These are phyloP conservation scores for Trypanosoma boissoni DNA, from an alignment of 208 protist genomes.

Conservation along the genomic window DNA sequence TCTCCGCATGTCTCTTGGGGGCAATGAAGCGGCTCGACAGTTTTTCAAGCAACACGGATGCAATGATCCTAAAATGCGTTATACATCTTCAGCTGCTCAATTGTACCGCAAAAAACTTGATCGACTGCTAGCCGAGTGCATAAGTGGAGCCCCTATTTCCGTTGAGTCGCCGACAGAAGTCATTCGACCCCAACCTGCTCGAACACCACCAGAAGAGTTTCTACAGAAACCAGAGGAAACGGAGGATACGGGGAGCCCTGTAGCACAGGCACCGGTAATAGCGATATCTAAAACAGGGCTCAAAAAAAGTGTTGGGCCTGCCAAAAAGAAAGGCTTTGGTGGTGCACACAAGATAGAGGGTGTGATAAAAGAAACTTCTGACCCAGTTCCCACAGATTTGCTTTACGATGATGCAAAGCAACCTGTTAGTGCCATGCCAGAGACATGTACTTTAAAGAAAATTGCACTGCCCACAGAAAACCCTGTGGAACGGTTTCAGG, in stretches of 20 bases:
- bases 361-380: conserved; percentile 43
- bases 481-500: conserved; percentile 15
- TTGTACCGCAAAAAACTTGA: conserved; percentile 76
- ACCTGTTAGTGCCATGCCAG: neutral
- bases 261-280: conserved; percentile 25
- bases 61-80: conserved; percentile 65
- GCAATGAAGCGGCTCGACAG: conserved; percentile 71
- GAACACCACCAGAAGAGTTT: neutral
- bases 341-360: conserved; percentile 39
- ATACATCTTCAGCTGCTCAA: conserved; percentile 47
- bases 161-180: neutral
- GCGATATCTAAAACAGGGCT: conserved; percentile 11
- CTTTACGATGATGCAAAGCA: conserved; percentile 41
- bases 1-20: conserved; percentile 85
- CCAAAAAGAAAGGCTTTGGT: conserved; percentile 59
- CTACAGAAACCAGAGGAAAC: conserved; percentile 10
- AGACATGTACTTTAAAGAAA: neutral
- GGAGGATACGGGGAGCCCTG: conserved; percentile 24
- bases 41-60: conserved; percentile 88
- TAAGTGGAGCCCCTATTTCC: conserved; percentile 3
- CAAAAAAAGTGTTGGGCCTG: conserved; percentile 25
- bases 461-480: neutral
- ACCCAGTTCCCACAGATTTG: conserved; percentile 49
- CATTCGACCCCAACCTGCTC: neutral
- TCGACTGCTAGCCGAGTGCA: conserved; percentile 49